Base-by-base conservation (phyloP, 805 yeast genomes). In the Ogataea parapolymorpha region DNA sequence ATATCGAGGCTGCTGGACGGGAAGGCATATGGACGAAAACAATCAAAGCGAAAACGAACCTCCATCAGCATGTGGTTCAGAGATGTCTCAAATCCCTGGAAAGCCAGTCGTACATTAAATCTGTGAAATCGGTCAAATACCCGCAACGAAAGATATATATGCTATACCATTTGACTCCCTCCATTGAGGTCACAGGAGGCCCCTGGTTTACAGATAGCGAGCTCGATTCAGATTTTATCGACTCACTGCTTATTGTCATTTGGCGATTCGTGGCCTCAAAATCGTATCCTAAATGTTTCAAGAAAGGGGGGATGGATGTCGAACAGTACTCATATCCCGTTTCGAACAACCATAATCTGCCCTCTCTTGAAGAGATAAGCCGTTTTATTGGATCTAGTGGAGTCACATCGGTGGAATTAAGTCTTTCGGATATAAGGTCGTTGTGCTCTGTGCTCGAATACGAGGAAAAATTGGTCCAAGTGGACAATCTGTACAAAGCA, bases 161-260 rank as follows among this genome's bases (percentile, higher is more conserved):
- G 98, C 72, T 93, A 39, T 91, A 90, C 60, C 82, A 87, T 57
- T 68, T 93, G 50, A 96, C 89, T 59, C 99, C 99, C 5, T 84
- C 95, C 3, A 82, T 87, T 24, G 98, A 91, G 51, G 93, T 93
- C 27, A 93, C 98, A 0, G 99, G 99, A 49, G 99, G 99, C 5
- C 98, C 98, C 4, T 93, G 99, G 99, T 93, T 90, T 59, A 89
- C 97, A 0, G 99, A 93, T 59, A 80, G 90, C 26, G 98, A 93
- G 63, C 71, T 93, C 42, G 99, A 93, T 59, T 80, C 88, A 3
- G 98, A 91, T 62, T 93, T 93, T 56, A 90, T 93, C 44, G 91
- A 87, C 50, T 79, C 88, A 35, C 66, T 93, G 41, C 41, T 87
- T 50, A 79, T 87, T 15, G 90, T 90, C 31, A 80, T 90, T 6